Base-by-base conservation (phyloP, 768 basidiomycete species). In the Pleurotus sapidus region DNA sequence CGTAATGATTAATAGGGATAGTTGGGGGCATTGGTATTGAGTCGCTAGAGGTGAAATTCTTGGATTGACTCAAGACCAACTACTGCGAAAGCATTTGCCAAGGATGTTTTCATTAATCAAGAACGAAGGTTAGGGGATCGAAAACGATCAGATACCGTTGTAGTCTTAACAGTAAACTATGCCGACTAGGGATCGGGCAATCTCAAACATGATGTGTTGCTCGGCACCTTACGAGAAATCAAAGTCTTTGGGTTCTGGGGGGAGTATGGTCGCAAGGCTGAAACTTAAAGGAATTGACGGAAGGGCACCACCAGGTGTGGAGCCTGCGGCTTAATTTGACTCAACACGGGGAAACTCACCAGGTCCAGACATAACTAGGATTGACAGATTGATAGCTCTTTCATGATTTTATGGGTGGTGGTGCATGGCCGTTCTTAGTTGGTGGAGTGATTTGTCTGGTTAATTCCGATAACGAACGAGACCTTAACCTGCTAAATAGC, bases 401-500 rank as follows among this genome's bases (percentile, higher is more conserved):
- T 86, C 84, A 80, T 83, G 84, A 86, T 84, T 84, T 82, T 82
- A 84, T 88, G 86, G 87, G 85, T 87, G 87, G 86, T 88, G 85
- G 87, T 88, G 86, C 86, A 88, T 88, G 87, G 87, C 86, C 84
- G 82, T 88, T 88, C 86, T 87, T 88, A 88, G 86, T 88, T 88
- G 82, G 84, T 77, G 88, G 87, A 87, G 84, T 86, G 86, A 87
- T 87, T 87, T 87, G 86, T 87, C 86, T 87, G 85, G 86, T 87
- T 87, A 86, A 87, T 87, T 87, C 84, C 80, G 85, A 87, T 87
- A 86, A 87, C 81, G 82, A 87, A 85, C 79, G 84, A 87, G 86
- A 87, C 86, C 85, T 85, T 85, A 83, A 83, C 84, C 83, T 86
- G 84, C 86, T 87, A 84, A 87, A 85, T 87, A 86, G 84, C 74